phyloP scores from a whole-genome alignment of 2,329 filamentous ascomycete species.

The Claviceps spartinae region DNA sequence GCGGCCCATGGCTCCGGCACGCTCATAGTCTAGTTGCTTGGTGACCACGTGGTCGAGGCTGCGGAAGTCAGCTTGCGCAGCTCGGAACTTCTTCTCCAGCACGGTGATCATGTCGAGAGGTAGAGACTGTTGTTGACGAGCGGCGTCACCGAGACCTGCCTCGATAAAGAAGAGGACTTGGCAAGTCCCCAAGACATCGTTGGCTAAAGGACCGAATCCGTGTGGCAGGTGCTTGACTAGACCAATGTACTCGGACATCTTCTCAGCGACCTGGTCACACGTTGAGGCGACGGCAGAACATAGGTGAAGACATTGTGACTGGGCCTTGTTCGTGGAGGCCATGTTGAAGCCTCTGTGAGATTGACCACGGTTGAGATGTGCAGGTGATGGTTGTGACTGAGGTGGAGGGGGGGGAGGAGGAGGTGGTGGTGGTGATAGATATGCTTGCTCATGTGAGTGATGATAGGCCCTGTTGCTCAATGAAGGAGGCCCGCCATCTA shows the following conservation, averaged over 20 bases:
- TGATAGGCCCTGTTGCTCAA: neutral
- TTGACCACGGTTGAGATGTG: neutral
- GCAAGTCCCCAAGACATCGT: constrained; percentile 54
- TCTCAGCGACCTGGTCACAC: constrained; percentile 50
- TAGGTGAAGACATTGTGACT: constrained; percentile 24
- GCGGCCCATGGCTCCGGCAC: constrained; percentile 44
- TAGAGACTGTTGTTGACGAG: constrained; percentile 36
- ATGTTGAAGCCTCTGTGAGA: constrained; percentile 6
- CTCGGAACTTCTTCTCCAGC: constrained; percentile 49
- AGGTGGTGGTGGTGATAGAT: neutral
- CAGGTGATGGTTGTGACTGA: neutral
- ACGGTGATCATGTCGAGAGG: constrained; percentile 49
- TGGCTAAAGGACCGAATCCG: constrained; percentile 45
- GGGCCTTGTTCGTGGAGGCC: constrained; percentile 13
- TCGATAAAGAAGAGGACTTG: constrained; percentile 56
- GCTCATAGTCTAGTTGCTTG: constrained; percentile 48
- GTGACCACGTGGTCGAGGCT: constrained; percentile 49
- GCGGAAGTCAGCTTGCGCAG: constrained; percentile 47
- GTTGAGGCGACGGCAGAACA: constrained; percentile 45
- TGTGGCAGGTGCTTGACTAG: constrained; percentile 39
- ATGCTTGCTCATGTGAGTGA: neutral
- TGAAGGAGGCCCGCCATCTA: constrained; percentile 3
- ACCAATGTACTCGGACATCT: constrained; percentile 50
- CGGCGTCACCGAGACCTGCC: constrained; percentile 44
- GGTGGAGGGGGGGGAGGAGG: neutral